Base-by-base conservation (phyloP, 2,329 filamentous ascomycete genomes). In the Nigrospora sphaerica region DNA sequence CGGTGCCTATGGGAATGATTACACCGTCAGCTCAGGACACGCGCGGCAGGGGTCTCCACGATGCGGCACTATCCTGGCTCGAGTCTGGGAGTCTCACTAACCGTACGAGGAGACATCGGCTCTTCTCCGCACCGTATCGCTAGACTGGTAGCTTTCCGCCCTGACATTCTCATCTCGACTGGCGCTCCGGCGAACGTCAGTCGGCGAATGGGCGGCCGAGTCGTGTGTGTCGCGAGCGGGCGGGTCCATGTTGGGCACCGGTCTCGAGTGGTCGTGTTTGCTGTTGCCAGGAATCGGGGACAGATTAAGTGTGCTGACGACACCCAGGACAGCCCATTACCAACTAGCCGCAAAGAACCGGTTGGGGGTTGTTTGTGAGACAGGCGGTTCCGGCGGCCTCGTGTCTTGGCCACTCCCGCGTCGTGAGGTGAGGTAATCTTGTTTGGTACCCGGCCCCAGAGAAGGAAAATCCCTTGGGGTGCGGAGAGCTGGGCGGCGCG, bases 91-190 rank as follows among this genome's bases (percentile, higher is more conserved):
- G 33, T 28, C 40, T 19, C 17, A 46, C 12, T 28, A 37, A 47
- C 38, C 23, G 16, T 40, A n/a, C 17, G 38, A 41, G 16, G 34
- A 40, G 28, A 32, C 38, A 38, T 36, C 37, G n/a, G 75, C 70
- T 53, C 76, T 72, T 54, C 77, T 72, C 53, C 81, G 74, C 54
- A 81, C 68, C 14, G 80, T 82, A 47, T 83, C 80, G 18, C 74
- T 74, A 17, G 78, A 79, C 57, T 80, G 77, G 55, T 73, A 74
- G 61, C 72, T 78, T 54, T 80, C 78, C 5, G 74, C 68, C 41
- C 73, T 59, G 19, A 63, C 67, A 41, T 77, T 73, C 34, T 73
- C 71, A 49, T 61, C 46, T 56, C 49, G 39, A 39, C 64, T 52
- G 39, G 63, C 54, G 32, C 67, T 63, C 45, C 69, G 68, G 48